A percentile compares a stretch with the other conserved stretches of the same genome.
phyloP scores from a whole-genome alignment of 805 yeast genomes.

The Maudiozyma bulderi region DNA sequence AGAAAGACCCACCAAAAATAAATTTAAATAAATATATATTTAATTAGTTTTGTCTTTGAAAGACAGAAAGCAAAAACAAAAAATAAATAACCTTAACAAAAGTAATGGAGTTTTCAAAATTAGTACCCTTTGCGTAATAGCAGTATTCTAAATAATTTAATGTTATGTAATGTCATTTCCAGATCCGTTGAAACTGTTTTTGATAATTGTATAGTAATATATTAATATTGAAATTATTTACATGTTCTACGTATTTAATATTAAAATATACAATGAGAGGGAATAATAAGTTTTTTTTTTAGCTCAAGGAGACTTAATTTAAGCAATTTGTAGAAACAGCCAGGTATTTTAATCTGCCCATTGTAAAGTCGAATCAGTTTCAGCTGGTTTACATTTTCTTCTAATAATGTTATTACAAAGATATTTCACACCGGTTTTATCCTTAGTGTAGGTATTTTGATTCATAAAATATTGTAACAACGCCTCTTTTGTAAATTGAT shows the following conservation, averaged over 20 bases:
- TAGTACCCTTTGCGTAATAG: too few species aligned
- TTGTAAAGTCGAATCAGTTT: background rate
- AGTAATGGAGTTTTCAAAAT: too few species aligned
- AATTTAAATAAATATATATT: background rate
- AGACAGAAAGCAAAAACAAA: background rate
- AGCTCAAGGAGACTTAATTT: too few species aligned
- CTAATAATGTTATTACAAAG: constrained; percentile 9
- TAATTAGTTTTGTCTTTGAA: background rate
- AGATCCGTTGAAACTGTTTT: too few species aligned
- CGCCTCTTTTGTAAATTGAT: constrained; percentile 53
- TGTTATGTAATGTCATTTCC: too few species aligned
- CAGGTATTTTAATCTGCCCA: constrained; percentile 1
- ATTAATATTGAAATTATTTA: too few species aligned
- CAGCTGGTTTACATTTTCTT: constrained; percentile 5
- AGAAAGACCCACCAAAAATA: constrained; percentile 35
- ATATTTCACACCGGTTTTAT: constrained; percentile 19
- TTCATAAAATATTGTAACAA: constrained; percentile 50
- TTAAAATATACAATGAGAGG: too few species aligned
- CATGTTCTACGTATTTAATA: too few species aligned
- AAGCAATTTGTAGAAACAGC: background rate
- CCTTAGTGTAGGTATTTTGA: constrained; percentile 15
- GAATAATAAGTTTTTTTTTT: too few species aligned
- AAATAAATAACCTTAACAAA: too few species aligned
- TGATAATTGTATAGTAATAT: too few species aligned
- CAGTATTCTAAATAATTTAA: too few species aligned